phyloP scores from a whole-genome alignment of 805 yeast genomes.

The Cyberlindnera petersonii region DNA sequence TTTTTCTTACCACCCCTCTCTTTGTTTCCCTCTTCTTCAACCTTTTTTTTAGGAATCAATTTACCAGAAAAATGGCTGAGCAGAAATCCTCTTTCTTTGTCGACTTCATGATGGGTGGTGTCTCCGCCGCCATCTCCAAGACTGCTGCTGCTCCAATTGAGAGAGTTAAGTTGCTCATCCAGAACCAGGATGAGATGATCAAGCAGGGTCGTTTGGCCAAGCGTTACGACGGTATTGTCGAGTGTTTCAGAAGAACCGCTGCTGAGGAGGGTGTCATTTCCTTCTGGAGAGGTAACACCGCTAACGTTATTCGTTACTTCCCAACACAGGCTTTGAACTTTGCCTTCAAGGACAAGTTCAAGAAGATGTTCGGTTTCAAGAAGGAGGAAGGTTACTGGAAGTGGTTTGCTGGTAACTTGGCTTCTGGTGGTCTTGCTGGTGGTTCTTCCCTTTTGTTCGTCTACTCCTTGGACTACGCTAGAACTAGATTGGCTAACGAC shows the following conservation, averaged over 20 bases:
- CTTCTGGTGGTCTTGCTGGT: constrained; percentile 99
- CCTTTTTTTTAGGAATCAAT: background rate
- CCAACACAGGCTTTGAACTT: constrained; percentile 98
- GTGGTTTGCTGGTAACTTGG: constrained; percentile 98
- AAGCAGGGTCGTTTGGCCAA: constrained; percentile 92
- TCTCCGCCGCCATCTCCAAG: constrained; percentile 97
- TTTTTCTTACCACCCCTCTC: constrained; percentile 2
- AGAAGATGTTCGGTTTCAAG: constrained; percentile 94
- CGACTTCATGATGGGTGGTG: constrained; percentile 96
- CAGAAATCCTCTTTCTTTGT: constrained; percentile 46
- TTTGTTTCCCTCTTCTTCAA: constrained; percentile 1
- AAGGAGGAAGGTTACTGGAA: constrained; percentile 88
- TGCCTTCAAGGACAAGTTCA: constrained; percentile 97
- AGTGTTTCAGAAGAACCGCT: constrained; percentile 93
- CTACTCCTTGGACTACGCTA: constrained; percentile 96
- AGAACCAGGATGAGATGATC: constrained; percentile 97
- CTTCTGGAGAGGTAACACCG: constrained; percentile 99
- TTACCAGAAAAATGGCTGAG: constrained; percentile 24
- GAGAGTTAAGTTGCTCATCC: constrained; percentile 93
- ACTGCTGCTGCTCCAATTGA: constrained; percentile 98
- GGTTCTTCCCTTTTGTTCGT: constrained; percentile 90
- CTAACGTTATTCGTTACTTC: constrained; percentile 98
- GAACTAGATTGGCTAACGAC: constrained; percentile 98
- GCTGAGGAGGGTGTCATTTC: constrained; percentile 88
- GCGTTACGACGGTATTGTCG: constrained; percentile 85